phyloP scores from a whole-genome alignment of 2,329 filamentous ascomycete genomes.

The Cercospora canescens region DNA sequence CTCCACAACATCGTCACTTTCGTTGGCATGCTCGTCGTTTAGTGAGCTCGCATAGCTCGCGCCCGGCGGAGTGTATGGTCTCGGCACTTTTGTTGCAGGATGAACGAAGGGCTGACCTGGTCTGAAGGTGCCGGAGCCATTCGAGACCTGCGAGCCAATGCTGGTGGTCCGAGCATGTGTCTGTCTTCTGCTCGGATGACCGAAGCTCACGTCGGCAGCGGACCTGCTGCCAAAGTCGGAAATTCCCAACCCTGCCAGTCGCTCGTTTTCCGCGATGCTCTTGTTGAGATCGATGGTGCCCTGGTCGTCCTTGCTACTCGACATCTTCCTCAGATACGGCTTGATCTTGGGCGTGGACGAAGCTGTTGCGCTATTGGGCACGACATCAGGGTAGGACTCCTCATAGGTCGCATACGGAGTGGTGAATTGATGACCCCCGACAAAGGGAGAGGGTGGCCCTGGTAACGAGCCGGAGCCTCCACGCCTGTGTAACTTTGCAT shows the following conservation, averaged over 20 bases:
- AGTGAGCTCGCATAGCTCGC: slow-evolving; percentile 52
- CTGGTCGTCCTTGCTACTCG: slow-evolving; percentile 47
- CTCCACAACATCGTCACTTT: slow-evolving; percentile 44
- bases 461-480: slow-evolving; percentile 31
- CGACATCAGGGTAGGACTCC: slow-evolving; percentile 20
- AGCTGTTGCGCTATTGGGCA: slow-evolving; percentile 14
- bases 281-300: slow-evolving; percentile 55
- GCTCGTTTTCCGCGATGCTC: slow-evolving; percentile 56
- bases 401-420: slow-evolving; percentile 35
- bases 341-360: slow-evolving; percentile 49
- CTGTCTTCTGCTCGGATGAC: slow-evolving; percentile 40
- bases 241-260: slow-evolving; percentile 55
- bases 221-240: slow-evolving; percentile 48
- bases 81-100: slow-evolving; percentile 57
- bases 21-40: slow-evolving; percentile 45
- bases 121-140: slow-evolving; percentile 46
- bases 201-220: slow-evolving; percentile 47
- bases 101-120: slow-evolving; percentile 55
- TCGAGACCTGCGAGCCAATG: slow-evolving; percentile 56
- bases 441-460: slow-evolving; percentile 26
- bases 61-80: slow-evolving; percentile 55
- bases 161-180: slow-evolving; percentile 56
- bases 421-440: slow-evolving; percentile 26
- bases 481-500: slow-evolving; percentile 36
- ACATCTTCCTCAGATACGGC: slow-evolving; percentile 56